Base-by-base conservation (phyloP, 306 rosid species). In the Abrus precatorius region DNA sequence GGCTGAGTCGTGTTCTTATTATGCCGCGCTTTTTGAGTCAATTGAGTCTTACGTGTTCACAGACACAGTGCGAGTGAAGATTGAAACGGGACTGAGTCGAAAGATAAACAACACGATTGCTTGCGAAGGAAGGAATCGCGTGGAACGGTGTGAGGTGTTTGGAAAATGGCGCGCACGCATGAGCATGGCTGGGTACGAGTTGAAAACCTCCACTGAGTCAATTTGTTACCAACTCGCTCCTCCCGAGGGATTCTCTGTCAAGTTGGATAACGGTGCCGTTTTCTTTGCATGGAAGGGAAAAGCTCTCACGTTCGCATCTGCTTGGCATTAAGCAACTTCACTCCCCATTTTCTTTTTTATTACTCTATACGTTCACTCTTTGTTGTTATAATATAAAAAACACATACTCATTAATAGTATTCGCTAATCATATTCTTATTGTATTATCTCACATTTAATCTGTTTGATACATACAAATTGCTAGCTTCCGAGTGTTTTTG, bases 131-230 rank as follows among this genome's bases (percentile, higher is more conserved):
- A 85, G 93, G 74, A 93, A 90, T 28, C 93, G 97, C 0, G 89
- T 92, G 7, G 95, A 92, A 54, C 79, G 97, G 38, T 90, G 95
- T 30, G 97, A 92, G 55, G 92, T 92, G 27, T 90, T 87, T 0
- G 97, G 97, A 1, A 92, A 92, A 85, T 92, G 97, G 97, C 83
- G 91, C 70, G 91, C 95, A 59, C 90, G 97, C 44, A 76, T 91
- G 91, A 82, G 90, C 2, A 92, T 92, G 95, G 97, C 97, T 5
- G 95, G 97, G 76, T 92, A 89, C 87, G 80, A 44, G 75, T 74
- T 77, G 49, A 89, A 78, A 38, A 20, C 20, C 20, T 20, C 84
- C 84, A 0, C 74, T 88, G 93, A 77, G 89, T 74, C 95, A 78
- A 72, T 60, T 14, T 29, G 67, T 90, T 4, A 84, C 93, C 44